phyloP scores from a whole-genome alignment of 2,329 filamentous ascomycete genomes.

The Colletotrichum lupini region DNA sequence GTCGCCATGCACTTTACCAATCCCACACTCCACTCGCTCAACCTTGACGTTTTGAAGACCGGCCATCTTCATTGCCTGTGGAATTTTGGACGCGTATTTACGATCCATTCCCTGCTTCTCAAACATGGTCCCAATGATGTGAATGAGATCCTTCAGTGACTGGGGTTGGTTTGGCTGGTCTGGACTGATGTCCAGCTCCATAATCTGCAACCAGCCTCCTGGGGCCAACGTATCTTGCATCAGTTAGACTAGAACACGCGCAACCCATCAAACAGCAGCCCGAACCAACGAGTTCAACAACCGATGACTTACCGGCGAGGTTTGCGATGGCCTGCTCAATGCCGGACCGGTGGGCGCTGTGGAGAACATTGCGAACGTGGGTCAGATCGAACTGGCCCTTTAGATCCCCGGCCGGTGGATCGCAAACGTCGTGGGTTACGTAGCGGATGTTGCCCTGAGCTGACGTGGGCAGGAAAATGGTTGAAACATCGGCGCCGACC shows the following conservation, averaged over 20 bases:
- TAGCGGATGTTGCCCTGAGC: slow-evolving; percentile 33
- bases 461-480: slow-evolving; percentile 23
- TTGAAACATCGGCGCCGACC: slow-evolving; percentile 31
- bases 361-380: slow-evolving; percentile 29
- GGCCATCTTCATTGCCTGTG: slow-evolving; percentile 7
- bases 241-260: background rate
- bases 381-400: slow-evolving; percentile 21
- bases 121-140: slow-evolving; percentile 15
- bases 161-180: background rate
- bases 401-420: slow-evolving; percentile 14
- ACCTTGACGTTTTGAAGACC: slow-evolving; percentile 22
- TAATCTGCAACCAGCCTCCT: slow-evolving; percentile 34
- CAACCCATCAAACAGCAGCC: no score
- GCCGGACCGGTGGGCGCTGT: slow-evolving; percentile 12
- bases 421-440: slow-evolving; percentile 23
- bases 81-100: background rate
- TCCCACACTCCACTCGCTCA: slow-evolving; percentile 4
- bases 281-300: background rate
- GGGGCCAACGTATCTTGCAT: slow-evolving; percentile 28
- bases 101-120: slow-evolving; percentile 17
- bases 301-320: slow-evolving; percentile 4
- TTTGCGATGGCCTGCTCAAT: slow-evolving; percentile 18
- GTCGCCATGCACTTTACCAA: slow-evolving; percentile 2
- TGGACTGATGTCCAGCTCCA: slow-evolving; percentile 2
- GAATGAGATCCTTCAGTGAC: slow-evolving; percentile 11